Evolutionary conservation across 345 rosid species (phyloP), one percentile per base, ranked within the genome.

Genomic region (Erodium maritimum): DNA sequence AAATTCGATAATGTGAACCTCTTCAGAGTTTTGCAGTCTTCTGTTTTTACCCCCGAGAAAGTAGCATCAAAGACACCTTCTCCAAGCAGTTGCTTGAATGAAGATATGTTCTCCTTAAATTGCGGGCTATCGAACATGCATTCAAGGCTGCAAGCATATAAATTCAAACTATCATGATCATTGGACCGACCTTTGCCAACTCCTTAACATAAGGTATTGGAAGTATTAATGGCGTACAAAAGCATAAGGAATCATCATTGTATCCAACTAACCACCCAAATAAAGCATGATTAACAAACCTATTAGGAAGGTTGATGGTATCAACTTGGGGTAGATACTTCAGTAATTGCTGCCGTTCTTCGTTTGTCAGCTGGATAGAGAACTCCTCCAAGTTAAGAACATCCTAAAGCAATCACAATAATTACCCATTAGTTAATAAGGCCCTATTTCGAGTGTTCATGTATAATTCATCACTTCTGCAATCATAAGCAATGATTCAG

Each of bases 31-130:
- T 70, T 75, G 29, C 72, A 72, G 56, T 89, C 95, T 71, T 89
- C 95, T 0, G 66, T 65, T 70, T 81, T 80, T 56, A 61, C 76
- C 73, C 80, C 81, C 23, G 75, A 50, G 61, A 65, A 71, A 59
- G 86, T 76, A 54, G 76, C 60, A 64, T 87, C 94, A 72, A 89
- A 89, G 52, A 89, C 72, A 66, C 99, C 97, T 74, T 87, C 88
- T 33, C 69, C 80, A 52, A 87, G 87, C 69, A 93, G 77, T 54
- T 80, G 71, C 70, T 87, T 88, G 60, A 85, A 85, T 72, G 79
- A 77, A 65, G 71, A 67, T 71, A 81, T 62, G 71, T 85, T 85
- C 73, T 89, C 91, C 84, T 83, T 85, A 78, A 85, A 89, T 61
- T 85, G 94, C 71, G 73, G 73, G 76, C 95, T 83, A 64, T 78